A percentile compares a stretch with the other conserved stretches of the same genome.
Conservation (phyloP, 768 basidiomycete species). For the Lactarius quietus region DNA sequence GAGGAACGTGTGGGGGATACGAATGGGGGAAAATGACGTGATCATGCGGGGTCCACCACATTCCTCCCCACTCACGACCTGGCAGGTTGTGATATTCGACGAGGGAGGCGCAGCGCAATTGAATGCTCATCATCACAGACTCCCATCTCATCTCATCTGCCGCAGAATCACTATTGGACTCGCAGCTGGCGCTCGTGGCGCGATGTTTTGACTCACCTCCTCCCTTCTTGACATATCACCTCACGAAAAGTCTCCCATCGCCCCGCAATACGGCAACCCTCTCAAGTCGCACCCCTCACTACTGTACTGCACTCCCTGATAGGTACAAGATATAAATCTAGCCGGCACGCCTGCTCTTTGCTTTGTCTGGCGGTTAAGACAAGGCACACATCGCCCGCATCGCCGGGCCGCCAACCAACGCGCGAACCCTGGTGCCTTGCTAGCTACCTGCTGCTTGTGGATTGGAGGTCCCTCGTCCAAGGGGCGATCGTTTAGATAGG, state of each 20-base stretch:
- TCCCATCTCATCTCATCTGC: neutral
- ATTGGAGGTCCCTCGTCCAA: neutral
- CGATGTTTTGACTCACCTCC: neutral
- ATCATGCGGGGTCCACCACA: neutral
- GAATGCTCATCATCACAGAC: neutral
- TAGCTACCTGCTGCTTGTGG: slow-evolving; percentile 1
- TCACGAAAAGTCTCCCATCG: neutral
- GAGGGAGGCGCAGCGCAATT: neutral
- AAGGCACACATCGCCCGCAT: neutral
- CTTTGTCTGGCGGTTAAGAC: neutral
- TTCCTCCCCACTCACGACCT: neutral
- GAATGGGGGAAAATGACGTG: neutral
- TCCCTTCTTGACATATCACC: neutral
- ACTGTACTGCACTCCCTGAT: neutral
- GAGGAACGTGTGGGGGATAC: neutral
- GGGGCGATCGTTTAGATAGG: slow-evolving; percentile 20
- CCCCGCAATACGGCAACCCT: neutral
- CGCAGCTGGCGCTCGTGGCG: neutral
- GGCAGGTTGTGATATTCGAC: neutral
- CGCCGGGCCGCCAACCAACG: neutral
- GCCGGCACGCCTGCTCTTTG: neutral
- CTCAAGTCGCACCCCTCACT: neutral
- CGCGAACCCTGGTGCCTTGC: neutral
- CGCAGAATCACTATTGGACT: neutral
- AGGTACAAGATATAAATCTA: neutral